These are phyloP conservation scores for Hsuehochloa calcarea DNA, from an alignment of 176 grass and related monocot species.

Conservation along the genomic window DNA sequence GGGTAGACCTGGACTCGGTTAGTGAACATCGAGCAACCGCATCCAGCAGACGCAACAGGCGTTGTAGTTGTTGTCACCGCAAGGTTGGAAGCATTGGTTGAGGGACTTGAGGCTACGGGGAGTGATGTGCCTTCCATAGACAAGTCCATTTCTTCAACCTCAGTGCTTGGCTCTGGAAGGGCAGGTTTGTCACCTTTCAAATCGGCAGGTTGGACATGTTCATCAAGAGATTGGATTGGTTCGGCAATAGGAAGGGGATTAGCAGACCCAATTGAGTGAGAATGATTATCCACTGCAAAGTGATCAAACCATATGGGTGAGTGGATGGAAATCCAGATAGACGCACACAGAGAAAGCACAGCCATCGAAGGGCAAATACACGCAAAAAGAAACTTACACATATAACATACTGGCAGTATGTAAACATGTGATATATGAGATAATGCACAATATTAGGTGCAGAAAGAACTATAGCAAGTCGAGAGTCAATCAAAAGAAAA, in stretches of 20 bases:
- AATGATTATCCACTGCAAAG: constrained; percentile 33
- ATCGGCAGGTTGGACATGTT: background rate
- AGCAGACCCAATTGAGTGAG: constrained; percentile 1
- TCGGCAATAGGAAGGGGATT: constrained; percentile 18
- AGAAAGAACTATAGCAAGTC: background rate
- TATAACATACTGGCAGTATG: background rate
- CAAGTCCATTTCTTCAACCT: constrained; percentile 5
- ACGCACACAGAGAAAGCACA: background rate
- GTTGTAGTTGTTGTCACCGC: background rate
- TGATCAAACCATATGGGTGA: constrained; percentile 9
- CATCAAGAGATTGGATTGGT: constrained; percentile 16
- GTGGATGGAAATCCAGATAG: constrained; percentile 12
- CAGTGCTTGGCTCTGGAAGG: constrained; percentile 22
- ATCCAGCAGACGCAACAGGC: background rate
- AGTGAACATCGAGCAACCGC: constrained; percentile 26
- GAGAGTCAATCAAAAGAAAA: constrained; percentile 12
- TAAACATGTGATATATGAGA: background rate
- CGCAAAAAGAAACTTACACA: background rate
- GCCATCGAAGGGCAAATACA: background rate
- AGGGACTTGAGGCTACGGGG: background rate
- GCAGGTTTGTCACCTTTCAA: background rate
- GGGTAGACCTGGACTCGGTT: constrained; percentile 55
- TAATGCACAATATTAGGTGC: background rate
- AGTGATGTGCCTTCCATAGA: background rate
- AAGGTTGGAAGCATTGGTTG: background rate